Conservation (phyloP, 2,329 filamentous ascomycete genomes). For the Colletotrichum australisinense region DNA sequence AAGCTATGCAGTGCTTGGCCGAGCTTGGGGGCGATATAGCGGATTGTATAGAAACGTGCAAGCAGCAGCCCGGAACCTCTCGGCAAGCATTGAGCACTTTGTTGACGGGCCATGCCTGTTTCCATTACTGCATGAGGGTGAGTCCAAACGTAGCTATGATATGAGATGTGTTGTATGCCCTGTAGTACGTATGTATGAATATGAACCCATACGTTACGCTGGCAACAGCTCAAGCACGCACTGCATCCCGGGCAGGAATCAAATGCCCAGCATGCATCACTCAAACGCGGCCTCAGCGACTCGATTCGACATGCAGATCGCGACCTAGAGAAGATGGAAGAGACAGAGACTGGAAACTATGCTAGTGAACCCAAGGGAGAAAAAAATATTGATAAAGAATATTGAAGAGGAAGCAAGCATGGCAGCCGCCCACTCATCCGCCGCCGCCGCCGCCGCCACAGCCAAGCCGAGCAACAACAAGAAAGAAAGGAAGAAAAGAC, state of each 20-base stretch:
- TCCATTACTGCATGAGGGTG: background rate
- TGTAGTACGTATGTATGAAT: background rate
- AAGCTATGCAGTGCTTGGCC: background rate
- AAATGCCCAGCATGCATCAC: background rate
- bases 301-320: conserved; percentile 12
- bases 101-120: background rate
- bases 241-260: background rate
- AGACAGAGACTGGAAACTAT: background rate
- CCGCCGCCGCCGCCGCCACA: background rate
- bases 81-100: background rate
- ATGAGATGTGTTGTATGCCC: background rate
- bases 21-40: background rate
- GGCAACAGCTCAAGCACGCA: background rate
- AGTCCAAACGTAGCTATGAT: background rate
- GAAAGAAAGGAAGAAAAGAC: background rate
- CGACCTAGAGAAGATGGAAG: background rate
- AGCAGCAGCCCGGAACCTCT: background rate
- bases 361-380: conserved; percentile 17
- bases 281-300: background rate
- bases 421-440: background rate
- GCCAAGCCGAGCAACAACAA: background rate
- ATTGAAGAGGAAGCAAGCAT: background rate
- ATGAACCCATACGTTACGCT: conserved; percentile 5
- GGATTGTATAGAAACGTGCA: background rate
- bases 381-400: background rate